Evolutionary conservation across 106 monocot genomes (phyloP).

Genomic region (Dendrobium chrysotoxum): DNA sequence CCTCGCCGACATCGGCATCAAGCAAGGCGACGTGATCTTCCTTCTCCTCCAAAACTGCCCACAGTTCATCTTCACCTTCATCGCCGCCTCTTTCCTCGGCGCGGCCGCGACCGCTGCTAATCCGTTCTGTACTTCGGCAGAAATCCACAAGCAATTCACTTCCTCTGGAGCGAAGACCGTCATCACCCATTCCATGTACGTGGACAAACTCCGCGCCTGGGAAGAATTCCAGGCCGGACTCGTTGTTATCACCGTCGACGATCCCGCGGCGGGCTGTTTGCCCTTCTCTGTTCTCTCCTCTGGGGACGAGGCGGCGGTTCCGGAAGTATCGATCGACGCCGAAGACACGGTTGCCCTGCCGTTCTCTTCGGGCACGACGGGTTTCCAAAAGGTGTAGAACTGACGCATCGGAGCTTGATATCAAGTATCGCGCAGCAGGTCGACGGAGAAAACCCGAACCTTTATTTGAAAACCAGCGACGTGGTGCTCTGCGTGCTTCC

Average conservation of each 20-base stretch:
- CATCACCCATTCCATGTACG: conserved; percentile 59
- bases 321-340: conserved; percentile 28
- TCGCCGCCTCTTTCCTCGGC: conserved; percentile 71
- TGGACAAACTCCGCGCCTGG: conserved; percentile 43
- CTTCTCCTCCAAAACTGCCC: conserved; percentile 76
- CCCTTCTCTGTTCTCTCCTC: conserved; percentile 25
- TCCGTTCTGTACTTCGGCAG: conserved; percentile 71
- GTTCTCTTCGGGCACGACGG: conserved; percentile 93
- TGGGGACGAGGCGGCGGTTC: conserved; percentile 16
- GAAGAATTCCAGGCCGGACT: conserved; percentile 11
- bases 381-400: conserved; percentile 75
- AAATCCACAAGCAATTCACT: conserved; percentile 67
- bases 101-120: conserved; percentile 70
- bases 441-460: conserved; percentile 91
- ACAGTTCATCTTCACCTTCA: conserved; percentile 65
- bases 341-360: conserved; percentile 71
- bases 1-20: conserved; percentile 41
- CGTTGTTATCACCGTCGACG: conserved; percentile 45
- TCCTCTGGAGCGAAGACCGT: conserved; percentile 39
- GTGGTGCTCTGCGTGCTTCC: conserved; percentile 92
- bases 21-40: conserved; percentile 57
- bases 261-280: conserved; percentile 38
- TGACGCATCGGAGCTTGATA: conserved; percentile 66
- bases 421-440: conserved; percentile 82
- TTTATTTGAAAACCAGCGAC: conserved; percentile 42